A percentile compares a stretch with the other conserved stretches of the same genome.
Evolutionary conservation across 208 protist genomes (phyloP).

Genomic region (Trichomonas vaginalis): DNA sequence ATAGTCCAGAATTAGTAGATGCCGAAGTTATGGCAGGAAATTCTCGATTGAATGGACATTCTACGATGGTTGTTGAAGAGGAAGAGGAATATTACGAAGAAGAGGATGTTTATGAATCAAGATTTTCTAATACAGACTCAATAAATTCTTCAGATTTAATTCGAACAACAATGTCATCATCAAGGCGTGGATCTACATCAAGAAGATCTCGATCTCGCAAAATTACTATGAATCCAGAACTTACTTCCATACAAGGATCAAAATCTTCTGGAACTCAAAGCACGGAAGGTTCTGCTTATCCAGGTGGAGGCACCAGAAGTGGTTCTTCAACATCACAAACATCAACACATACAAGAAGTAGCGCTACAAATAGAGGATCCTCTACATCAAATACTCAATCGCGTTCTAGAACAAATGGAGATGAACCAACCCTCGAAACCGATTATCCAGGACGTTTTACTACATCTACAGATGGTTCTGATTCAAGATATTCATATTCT

Average conservation of each 20-base stretch:
- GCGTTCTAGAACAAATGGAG: not conserved
- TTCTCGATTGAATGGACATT: not conserved
- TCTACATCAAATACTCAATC: not conserved
- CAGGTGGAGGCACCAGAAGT: not conserved
- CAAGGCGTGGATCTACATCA: not conserved
- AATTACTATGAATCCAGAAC: not conserved
- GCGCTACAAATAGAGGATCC: not conserved
- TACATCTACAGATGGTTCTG: not conserved
- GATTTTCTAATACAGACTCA: not conserved
- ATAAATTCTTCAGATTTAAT: not conserved
- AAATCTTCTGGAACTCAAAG: not conserved
- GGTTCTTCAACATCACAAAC: not conserved
- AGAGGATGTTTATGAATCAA: not conserved
- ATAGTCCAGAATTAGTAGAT: not conserved
- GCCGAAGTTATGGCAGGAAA: not conserved
- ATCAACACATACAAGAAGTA: not conserved
- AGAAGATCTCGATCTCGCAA: not conserved
- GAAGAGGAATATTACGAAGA: not conserved
- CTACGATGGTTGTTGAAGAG: not conserved
- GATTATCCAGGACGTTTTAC: not conserved
- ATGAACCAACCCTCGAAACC: not conserved
- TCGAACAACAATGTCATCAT: not conserved
- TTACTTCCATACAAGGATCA: not conserved
- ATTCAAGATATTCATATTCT: not conserved
- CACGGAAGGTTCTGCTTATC: not conserved